These are phyloP conservation scores for Chlorophyllum brunneum DNA, from an alignment of 768 basidiomycete species.

Conservation along the genomic window DNA sequence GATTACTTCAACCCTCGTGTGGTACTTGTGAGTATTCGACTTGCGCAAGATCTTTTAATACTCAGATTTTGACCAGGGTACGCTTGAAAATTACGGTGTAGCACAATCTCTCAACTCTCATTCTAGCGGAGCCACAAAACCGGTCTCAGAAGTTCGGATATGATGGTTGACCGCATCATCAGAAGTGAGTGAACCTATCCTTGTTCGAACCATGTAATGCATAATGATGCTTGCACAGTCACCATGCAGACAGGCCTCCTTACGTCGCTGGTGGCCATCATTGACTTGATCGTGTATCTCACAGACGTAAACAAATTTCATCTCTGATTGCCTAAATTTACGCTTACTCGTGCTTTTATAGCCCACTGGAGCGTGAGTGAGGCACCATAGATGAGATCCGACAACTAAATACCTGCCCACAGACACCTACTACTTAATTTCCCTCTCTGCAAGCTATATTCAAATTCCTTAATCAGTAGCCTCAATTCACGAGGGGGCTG, in stretches of 20 bases:
- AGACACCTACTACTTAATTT: conserved; percentile 37
- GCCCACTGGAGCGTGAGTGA: conserved; percentile 15
- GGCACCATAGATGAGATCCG: not conserved
- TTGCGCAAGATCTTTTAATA: too few species aligned
- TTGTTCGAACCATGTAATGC: not conserved
- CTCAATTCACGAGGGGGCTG: conserved; percentile 32
- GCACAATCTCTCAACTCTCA: not conserved
- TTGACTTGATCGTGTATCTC: conserved; percentile 32
- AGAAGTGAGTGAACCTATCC: conserved; percentile 22
- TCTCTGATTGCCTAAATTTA: not conserved
- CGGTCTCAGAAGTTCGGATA: conserved; percentile 37
- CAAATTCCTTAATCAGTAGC: conserved; percentile 37
- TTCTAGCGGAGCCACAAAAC: conserved; percentile 37
- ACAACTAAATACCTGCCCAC: not conserved
- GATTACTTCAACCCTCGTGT: conserved; percentile 40
- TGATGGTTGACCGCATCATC: conserved; percentile 40
- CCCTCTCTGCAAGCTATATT: conserved; percentile 36
- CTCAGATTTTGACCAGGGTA: conserved; percentile 4
- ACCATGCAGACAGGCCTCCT: conserved; percentile 35
- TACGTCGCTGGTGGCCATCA: conserved; percentile 28
- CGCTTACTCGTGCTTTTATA: not conserved
- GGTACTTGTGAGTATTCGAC: conserved; percentile 35
- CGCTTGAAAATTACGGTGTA: not conserved
- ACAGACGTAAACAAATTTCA: conserved; percentile 17
- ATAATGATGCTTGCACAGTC: conserved; percentile 19